phyloP scores from a whole-genome alignment of 345 rosid species.

The Viola odorata region DNA sequence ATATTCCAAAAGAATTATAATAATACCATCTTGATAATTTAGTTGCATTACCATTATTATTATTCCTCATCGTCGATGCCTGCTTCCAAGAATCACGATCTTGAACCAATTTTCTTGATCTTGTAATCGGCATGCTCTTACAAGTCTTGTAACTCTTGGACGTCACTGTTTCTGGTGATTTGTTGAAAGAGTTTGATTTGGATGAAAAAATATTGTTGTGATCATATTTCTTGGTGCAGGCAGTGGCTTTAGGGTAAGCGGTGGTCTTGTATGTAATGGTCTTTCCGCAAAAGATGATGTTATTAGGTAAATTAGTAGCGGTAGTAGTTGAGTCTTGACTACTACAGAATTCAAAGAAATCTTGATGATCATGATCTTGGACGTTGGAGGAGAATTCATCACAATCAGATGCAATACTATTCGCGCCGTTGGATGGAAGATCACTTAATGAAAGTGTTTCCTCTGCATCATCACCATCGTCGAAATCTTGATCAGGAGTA shows the following conservation, averaged over 20 bases:
- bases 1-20: too few species aligned
- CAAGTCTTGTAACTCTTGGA: neutral
- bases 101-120: neutral
- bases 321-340: conserved; percentile 10
- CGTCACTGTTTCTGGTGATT: conserved; percentile 8
- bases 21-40: too few species aligned
- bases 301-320: conserved; percentile 16
- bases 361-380: conserved; percentile 20
- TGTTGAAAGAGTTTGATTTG: conserved; percentile 15
- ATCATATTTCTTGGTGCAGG: neutral
- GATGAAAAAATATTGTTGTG: neutral
- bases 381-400: conserved; percentile 6
- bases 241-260: neutral
- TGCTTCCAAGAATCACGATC: neutral
- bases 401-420: conserved; percentile 5
- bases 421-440: conserved; percentile 20
- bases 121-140: neutral
- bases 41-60: too few species aligned
- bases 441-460: conserved; percentile 48
- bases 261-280: conserved; percentile 23
- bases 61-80: neutral
- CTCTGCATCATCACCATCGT: conserved; percentile 11
- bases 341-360: conserved; percentile 42
- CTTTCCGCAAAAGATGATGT: conserved; percentile 52
- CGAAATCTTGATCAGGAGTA: neutral